A percentile compares a stretch with the other conserved stretches of the same genome.
phyloP scores from a whole-genome alignment of 768 basidiomycete genomes.

The Termitomyces sp. region DNA sequence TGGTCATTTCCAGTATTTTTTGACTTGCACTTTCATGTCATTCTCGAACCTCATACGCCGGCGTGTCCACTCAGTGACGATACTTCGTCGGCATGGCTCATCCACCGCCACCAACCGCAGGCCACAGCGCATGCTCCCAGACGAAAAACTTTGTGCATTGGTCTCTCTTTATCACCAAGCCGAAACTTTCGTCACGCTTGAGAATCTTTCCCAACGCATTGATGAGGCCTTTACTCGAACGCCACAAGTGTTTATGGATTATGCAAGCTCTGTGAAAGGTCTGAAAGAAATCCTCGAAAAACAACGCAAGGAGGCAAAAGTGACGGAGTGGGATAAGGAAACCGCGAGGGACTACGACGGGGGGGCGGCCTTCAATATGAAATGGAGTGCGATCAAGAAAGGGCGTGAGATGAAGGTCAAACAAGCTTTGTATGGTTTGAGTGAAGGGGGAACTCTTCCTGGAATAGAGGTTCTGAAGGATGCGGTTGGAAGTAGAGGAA shows the following conservation, averaged over 20 bases:
- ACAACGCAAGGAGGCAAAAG: slow-evolving; percentile 30
- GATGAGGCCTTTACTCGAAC: slow-evolving; percentile 51
- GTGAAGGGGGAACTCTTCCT: slow-evolving; percentile 30
- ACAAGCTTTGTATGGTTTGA: slow-evolving; percentile 52
- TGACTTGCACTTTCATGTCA: slow-evolving; percentile 8
- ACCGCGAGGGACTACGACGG: background rate
- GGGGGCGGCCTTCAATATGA: fast-evolving
- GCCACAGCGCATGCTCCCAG: slow-evolving; percentile 39
- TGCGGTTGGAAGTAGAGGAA: slow-evolving; percentile 11
- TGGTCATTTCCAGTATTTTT: background rate
- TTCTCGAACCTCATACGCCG: slow-evolving; percentile 12
- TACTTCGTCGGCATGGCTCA: slow-evolving; percentile 18
- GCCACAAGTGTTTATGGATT: background rate
- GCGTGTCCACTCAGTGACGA: background rate
- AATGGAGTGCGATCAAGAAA: slow-evolving; percentile 25
- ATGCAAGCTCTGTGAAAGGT: slow-evolving; percentile 12
- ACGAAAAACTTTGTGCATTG: slow-evolving; percentile 65
- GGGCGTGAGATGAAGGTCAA: slow-evolving; percentile 42
- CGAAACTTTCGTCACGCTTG: slow-evolving; percentile 64
- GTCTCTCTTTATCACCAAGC: slow-evolving; percentile 78
- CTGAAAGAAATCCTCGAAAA: slow-evolving; percentile 16
- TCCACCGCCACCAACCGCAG: slow-evolving; percentile 18
- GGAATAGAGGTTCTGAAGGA: slow-evolving; percentile 49
- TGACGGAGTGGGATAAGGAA: slow-evolving; percentile 34
- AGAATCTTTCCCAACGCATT: slow-evolving; percentile 62